Conservation (phyloP, 2,329 filamentous ascomycete genomes). For the Claviceps sp. region DNA sequence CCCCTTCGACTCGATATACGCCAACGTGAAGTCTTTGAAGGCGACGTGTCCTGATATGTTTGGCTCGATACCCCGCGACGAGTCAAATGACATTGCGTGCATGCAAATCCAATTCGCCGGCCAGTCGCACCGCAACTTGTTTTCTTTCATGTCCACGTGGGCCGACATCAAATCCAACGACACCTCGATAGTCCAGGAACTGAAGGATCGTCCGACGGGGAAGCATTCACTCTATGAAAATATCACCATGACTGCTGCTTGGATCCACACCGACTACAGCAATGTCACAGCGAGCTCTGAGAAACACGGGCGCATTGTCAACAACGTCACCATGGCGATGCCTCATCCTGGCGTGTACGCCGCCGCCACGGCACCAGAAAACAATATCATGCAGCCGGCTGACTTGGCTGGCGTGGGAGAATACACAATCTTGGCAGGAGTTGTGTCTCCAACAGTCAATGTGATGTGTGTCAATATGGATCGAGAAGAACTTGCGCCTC, state of each 20-base stretch:
- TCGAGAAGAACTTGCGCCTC: conserved; percentile 41
- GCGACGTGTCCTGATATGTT: conserved; percentile 50
- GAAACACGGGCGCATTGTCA: conserved; percentile 44
- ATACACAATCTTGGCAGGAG: conserved; percentile 54
- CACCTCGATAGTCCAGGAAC: conserved; percentile 21
- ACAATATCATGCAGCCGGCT: conserved; percentile 56
- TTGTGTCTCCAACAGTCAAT: conserved; percentile 58
- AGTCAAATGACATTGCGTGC: conserved; percentile 40
- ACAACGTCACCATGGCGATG: conserved; percentile 67
- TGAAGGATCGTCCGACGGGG: conserved; percentile 41
- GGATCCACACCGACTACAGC: conserved; percentile 45
- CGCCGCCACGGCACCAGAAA: conserved; percentile 47
- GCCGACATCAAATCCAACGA: conserved; percentile 28
- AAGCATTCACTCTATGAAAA: conserved; percentile 57
- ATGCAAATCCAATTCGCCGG: conserved; percentile 57
- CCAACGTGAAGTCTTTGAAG: conserved; percentile 44
- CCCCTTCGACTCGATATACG: conserved; percentile 47
- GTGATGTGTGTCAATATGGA: conserved; percentile 59
- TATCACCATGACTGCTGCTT: conserved; percentile 54
- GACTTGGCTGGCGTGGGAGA: conserved; percentile 52
- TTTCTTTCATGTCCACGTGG: conserved; percentile 48
- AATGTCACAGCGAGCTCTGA: conserved; percentile 39
- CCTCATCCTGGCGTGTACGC: conserved; percentile 56
- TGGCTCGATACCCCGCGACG: conserved; percentile 22
- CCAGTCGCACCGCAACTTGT: conserved; percentile 56